These are phyloP conservation scores for Hansenula lynferdii DNA, from an alignment of 1,139 yeast genomes.

Conservation along the genomic window DNA sequence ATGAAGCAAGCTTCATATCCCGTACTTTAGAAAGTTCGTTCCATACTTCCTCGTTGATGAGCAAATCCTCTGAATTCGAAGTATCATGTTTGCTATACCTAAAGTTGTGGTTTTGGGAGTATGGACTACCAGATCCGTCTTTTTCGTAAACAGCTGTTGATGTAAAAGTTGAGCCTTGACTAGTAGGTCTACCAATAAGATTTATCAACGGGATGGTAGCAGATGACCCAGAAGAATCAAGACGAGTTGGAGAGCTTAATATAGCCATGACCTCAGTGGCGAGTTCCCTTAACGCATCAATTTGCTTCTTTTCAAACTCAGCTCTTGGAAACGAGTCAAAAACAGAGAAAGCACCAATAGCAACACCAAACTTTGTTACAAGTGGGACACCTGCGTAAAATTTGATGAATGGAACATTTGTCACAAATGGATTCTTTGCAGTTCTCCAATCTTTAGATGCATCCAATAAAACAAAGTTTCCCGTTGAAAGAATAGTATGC, in stretches of 20 bases:
- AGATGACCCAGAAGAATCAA: background rate
- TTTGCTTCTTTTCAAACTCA: slow-evolving; percentile 32
- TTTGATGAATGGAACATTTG: slow-evolving; percentile 51
- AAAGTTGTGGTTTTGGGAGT: slow-evolving; percentile 42
- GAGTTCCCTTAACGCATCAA: slow-evolving; percentile 31
- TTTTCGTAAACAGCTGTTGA: slow-evolving; percentile 45
- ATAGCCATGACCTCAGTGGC: slow-evolving; percentile 41
- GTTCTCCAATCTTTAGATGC: slow-evolving; percentile 69
- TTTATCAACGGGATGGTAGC: slow-evolving; percentile 17
- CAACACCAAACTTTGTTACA: slow-evolving; percentile 31
- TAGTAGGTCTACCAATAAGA: slow-evolving; percentile 52
- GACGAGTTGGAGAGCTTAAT: slow-evolving; percentile 31
- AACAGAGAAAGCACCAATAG: slow-evolving; percentile 57
- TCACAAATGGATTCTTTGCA: slow-evolving; percentile 53
- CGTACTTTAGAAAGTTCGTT: slow-evolving; percentile 36
- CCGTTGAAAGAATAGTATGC: slow-evolving; percentile 57
- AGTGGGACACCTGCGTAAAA: slow-evolving; percentile 66
- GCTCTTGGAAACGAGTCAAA: slow-evolving; percentile 46
- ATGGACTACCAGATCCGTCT: slow-evolving; percentile 60
- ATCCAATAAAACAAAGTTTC: slow-evolving; percentile 48
- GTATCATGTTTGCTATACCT: slow-evolving; percentile 33
- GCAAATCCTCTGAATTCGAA: slow-evolving; percentile 17
- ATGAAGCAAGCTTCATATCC: slow-evolving; percentile 41
- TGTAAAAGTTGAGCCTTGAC: slow-evolving; percentile 27
- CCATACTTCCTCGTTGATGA: slow-evolving; percentile 28